These are phyloP conservation scores for Babesia ovis DNA, from an alignment of 169 alveolate genomes.

Conservation along the genomic window DNA sequence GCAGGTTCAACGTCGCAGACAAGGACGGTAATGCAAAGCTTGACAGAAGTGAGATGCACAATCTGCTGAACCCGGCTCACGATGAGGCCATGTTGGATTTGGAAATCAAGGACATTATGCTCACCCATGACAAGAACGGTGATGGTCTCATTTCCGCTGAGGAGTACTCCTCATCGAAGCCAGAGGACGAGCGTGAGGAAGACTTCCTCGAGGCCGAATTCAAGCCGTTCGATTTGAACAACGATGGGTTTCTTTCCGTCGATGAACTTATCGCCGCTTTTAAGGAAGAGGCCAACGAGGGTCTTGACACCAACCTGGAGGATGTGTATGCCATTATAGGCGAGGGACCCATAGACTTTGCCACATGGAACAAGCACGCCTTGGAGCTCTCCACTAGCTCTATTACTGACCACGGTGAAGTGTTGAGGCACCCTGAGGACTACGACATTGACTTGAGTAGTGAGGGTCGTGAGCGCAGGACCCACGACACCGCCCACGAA, in stretches of 20 bases:
- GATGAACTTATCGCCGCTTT: slow-evolving; percentile 70
- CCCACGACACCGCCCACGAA: slow-evolving; percentile 3
- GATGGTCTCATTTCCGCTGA: slow-evolving; percentile 76
- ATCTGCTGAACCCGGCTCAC: slow-evolving; percentile 72
- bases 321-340: slow-evolving; percentile 64
- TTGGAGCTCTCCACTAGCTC: slow-evolving; percentile 70
- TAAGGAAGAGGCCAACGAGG: slow-evolving; percentile 70
- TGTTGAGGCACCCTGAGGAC: slow-evolving; percentile 72
- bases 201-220: slow-evolving; percentile 59
- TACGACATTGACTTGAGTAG: slow-evolving; percentile 67
- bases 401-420: slow-evolving; percentile 76
- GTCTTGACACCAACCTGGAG: slow-evolving; percentile 60
- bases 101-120: slow-evolving; percentile 71
- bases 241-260: slow-evolving; percentile 71
- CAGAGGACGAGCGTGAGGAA: slow-evolving; percentile 38
- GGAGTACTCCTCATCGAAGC: slow-evolving; percentile 64
- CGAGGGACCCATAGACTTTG: slow-evolving; percentile 45
- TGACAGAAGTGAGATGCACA: slow-evolving; percentile 62
- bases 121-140: slow-evolving; percentile 74
- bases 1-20: slow-evolving; percentile 76
- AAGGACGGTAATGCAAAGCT: slow-evolving; percentile 72
- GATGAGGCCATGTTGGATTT: slow-evolving; percentile 70
- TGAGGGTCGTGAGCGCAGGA: slow-evolving; percentile 42
- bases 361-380: slow-evolving; percentile 73
- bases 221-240: slow-evolving; percentile 73